Evolutionary conservation across 805 yeast genomes (phyloP).

Genomic region (Spathaspora girioi): DNA sequence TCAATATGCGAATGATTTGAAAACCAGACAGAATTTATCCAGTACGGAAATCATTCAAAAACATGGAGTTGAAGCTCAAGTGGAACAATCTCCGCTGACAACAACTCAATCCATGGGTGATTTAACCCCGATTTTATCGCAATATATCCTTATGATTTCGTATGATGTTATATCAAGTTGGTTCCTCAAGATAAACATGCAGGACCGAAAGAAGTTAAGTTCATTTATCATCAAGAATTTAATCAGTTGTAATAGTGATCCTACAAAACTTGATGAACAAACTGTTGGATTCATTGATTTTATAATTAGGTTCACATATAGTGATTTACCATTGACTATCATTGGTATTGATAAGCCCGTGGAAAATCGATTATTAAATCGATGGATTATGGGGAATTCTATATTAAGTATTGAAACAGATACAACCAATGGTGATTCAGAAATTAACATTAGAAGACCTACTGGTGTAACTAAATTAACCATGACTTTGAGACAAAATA

Average conservation of each 20-base stretch:
- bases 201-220: constrained; percentile 56
- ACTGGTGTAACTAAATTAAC: constrained; percentile 56
- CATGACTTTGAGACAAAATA: constrained; percentile 16
- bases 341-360: constrained; percentile 14
- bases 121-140: constrained; percentile 43
- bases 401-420: constrained; percentile 57
- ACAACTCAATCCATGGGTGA: constrained; percentile 36
- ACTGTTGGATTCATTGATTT: constrained; percentile 65
- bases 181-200: constrained; percentile 61
- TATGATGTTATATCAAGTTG: constrained; percentile 67
- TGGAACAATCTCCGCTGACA: constrained; percentile 52
- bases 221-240: constrained; percentile 62
- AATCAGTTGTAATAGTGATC: constrained; percentile 25
- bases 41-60: constrained; percentile 14
- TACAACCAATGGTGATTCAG: constrained; percentile 46
- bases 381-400: constrained; percentile 62
- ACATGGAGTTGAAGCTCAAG: constrained; percentile 46
- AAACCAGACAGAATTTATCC: constrained; percentile 18
- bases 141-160: constrained; percentile 60
- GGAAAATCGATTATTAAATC: constrained; percentile 14
- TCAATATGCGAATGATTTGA: constrained; percentile 59
- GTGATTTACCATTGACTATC: constrained; percentile 56
- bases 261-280: constrained; percentile 40
- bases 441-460: constrained; percentile 56
- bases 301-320: constrained; percentile 60